A percentile compares a stretch with the other conserved stretches of the same genome.
Evolutionary conservation across 2,329 filamentous ascomycete genomes (phyloP).

Genomic region (Cryoendolithus antarcticus): DNA sequence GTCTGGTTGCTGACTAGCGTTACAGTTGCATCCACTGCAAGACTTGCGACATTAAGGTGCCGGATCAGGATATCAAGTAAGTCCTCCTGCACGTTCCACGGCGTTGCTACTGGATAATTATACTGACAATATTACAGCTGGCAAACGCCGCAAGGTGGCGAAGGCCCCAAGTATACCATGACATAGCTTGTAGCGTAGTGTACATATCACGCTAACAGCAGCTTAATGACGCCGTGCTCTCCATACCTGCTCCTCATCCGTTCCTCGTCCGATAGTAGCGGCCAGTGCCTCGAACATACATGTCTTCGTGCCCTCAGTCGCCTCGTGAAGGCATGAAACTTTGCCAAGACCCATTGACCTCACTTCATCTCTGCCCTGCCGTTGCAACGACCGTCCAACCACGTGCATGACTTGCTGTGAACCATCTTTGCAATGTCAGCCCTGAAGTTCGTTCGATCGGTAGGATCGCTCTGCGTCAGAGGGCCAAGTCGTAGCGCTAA

Average conservation of each 20-base stretch:
- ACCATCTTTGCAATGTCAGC: constrained; percentile 1
- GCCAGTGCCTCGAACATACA: too few species aligned
- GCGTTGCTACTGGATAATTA: not conserved
- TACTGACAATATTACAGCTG: constrained; percentile 23
- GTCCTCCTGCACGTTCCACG: not conserved
- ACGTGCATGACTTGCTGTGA: too few species aligned
- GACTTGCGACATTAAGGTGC: constrained; percentile 98
- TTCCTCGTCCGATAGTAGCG: too few species aligned
- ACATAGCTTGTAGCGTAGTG: constrained; percentile 24
- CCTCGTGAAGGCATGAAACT: too few species aligned
- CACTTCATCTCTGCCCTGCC: too few species aligned
- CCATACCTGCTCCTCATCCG: not conserved
- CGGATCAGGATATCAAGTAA: constrained; percentile 81
- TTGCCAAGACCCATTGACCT: too few species aligned
- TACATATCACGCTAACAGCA: constrained; percentile 18
- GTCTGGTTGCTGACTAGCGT: constrained; percentile 15
- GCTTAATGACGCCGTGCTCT: constrained; percentile 31
- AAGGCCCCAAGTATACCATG: constrained; percentile 54
- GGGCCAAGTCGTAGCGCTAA: not conserved
- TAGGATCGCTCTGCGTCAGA: constrained; percentile 12
- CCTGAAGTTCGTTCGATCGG: constrained; percentile 18
- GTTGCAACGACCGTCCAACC: too few species aligned
- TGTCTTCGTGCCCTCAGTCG: too few species aligned
- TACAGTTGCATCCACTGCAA: constrained; percentile 91
- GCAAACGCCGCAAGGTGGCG: constrained; percentile 83